phyloP scores from a whole-genome alignment of 2,329 filamentous ascomycete genomes.

The Trichoderma sp. region DNA sequence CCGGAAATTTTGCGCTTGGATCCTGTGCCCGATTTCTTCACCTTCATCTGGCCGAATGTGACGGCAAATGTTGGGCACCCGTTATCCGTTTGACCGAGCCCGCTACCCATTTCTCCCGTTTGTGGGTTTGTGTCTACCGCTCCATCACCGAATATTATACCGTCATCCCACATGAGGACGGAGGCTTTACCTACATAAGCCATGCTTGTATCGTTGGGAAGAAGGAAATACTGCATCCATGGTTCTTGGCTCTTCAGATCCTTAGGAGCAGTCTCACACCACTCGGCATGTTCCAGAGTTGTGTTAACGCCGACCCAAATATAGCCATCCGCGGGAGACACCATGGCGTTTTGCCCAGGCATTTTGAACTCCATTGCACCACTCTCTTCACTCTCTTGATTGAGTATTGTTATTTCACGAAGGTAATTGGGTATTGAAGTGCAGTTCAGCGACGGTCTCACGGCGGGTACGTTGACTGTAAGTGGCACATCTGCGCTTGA shows the following conservation, averaged over 20 bases:
- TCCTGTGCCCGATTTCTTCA: conserved; percentile 14
- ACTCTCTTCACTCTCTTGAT: background rate
- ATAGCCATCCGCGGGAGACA: background rate
- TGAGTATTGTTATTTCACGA: conserved; percentile 1
- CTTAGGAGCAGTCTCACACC: background rate
- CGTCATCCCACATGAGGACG: background rate
- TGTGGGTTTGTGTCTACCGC: background rate
- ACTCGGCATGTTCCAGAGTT: conserved; percentile 2
- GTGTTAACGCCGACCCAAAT: conserved; percentile 14
- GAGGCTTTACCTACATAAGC: conserved; percentile 9
- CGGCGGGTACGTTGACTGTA: background rate
- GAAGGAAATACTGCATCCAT: conserved; percentile 20
- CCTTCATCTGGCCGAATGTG: background rate
- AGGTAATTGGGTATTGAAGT: conserved; percentile 6
- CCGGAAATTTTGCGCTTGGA: background rate
- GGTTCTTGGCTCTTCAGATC: background rate
- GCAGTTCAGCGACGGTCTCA: conserved; percentile 9
- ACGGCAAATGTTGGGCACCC: conserved; percentile 16
- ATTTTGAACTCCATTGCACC: background rate
- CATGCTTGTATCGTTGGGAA: conserved; percentile 19
- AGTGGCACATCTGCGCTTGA: background rate
- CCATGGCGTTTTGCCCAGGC: background rate
- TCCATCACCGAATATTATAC: background rate
- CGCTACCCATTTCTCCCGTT: background rate
- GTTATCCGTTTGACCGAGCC: background rate